Conservation (phyloP, 2,329 filamentous ascomycete species). For the Talaromyces sp. region DNA sequence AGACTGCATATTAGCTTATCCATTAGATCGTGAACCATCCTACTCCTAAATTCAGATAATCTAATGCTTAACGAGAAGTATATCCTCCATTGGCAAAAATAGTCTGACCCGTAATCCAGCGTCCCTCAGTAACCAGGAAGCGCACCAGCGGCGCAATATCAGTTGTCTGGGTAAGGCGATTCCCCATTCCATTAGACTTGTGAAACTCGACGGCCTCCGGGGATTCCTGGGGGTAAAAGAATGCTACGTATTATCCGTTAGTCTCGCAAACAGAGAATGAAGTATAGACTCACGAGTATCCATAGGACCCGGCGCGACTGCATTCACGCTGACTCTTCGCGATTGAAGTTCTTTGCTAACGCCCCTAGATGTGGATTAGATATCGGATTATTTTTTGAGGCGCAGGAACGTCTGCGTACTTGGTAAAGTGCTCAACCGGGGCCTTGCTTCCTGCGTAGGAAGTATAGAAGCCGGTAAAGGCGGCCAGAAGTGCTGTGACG, state of each 20-base stretch:
- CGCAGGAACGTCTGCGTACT: constrained; percentile 28
- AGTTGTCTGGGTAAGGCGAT: constrained; percentile 36
- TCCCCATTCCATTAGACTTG: constrained; percentile 40
- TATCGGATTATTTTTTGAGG: neutral
- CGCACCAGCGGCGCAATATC: constrained; percentile 43
- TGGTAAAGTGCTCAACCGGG: constrained; percentile 54
- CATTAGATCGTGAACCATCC: neutral
- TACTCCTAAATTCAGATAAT: neutral
- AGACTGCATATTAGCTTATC: neutral
- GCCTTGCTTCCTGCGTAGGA: constrained; percentile 50
- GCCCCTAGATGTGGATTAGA: constrained; percentile 18
- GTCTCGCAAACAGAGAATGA: too few species aligned
- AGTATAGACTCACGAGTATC: constrained; percentile 43
- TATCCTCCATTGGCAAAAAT: constrained; percentile 47
- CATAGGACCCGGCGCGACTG: constrained; percentile 49
- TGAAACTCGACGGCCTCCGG: constrained; percentile 40
- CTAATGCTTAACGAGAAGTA: constrained; percentile 25
- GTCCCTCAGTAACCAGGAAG: constrained; percentile 41
- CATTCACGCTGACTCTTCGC: constrained; percentile 48
- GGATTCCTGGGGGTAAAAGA: constrained; percentile 42
- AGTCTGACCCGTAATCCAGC: constrained; percentile 44
- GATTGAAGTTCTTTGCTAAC: constrained; percentile 51
- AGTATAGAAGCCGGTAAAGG: constrained; percentile 43
- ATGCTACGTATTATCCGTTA: constrained; percentile 25
- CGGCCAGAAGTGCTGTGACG: constrained; percentile 40